Percentiles rank a stretch among this genome's conserved stretches.
Evolutionary conservation across 148 eudicot species (phyloP).

Genomic region (Suaeda aralocaspica): DNA sequence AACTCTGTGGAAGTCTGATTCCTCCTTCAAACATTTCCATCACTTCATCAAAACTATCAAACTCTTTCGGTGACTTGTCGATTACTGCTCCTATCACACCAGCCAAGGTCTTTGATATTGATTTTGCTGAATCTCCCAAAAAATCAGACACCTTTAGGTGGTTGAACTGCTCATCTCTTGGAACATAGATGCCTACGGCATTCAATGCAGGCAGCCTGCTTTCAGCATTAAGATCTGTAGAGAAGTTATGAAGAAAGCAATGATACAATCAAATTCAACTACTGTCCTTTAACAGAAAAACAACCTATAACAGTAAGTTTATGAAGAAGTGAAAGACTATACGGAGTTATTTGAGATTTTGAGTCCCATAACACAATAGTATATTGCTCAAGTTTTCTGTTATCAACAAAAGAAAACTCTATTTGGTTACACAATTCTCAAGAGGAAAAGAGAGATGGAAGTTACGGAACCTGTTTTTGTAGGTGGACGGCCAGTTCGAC

Average conservation of each 20-base stretch:
- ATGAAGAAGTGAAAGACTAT: no score
- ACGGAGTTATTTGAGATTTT: no score
- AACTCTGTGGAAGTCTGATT: constrained; percentile 33
- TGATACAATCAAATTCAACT: no score
- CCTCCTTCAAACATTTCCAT: constrained; percentile 54
- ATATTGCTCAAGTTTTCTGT: no score
- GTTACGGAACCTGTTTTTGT: constrained; percentile 43
- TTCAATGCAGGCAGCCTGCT: constrained; percentile 48
- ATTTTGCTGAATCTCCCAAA: constrained; percentile 45
- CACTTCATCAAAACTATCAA: constrained; percentile 55
- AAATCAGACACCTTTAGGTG: constrained; percentile 59
- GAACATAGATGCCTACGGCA: constrained; percentile 58
- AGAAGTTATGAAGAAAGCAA: no score
- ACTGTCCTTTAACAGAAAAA: no score
- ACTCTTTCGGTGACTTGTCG: constrained; percentile 55
- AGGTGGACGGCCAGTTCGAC: constrained; percentile 67
- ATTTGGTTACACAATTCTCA: no score
- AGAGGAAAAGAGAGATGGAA: no score
- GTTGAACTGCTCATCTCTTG: constrained; percentile 71
- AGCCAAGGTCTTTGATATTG: constrained; percentile 42
- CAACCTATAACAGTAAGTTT: no score
- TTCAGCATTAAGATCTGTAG: constrained; percentile 22
- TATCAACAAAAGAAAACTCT: no score
- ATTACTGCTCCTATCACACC: constrained; percentile 41
- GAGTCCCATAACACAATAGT: no score